These are phyloP conservation scores for Diutina siamensis DNA, from an alignment of 1,139 yeast genomes.

Conservation along the genomic window DNA sequence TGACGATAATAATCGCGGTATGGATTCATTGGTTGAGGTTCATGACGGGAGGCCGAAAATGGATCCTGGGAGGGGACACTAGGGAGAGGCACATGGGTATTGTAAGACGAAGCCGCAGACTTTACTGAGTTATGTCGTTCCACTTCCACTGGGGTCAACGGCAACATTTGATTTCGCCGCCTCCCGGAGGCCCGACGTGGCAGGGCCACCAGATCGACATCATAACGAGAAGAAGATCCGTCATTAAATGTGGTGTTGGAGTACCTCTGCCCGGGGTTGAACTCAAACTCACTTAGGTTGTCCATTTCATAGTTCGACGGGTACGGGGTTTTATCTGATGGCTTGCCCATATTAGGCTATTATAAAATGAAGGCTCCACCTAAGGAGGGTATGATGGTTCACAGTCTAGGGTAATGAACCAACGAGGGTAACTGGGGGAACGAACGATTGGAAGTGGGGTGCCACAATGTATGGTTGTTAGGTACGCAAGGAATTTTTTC, in stretches of 20 bases:
- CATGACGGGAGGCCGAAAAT: background rate
- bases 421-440: too few species aligned
- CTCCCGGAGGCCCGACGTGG: background rate
- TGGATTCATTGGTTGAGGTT: background rate
- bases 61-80: background rate
- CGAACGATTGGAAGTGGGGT: too few species aligned
- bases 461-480: too few species aligned
- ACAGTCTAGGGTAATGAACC: too few species aligned
- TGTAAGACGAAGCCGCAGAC: background rate
- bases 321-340: background rate
- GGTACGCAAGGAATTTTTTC: background rate
- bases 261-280: background rate
- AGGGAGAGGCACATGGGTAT: slow-evolving; percentile 4
- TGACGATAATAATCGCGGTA: slow-evolving; percentile 2
- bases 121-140: background rate
- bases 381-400: too few species aligned
- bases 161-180: background rate
- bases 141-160: background rate
- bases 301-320: slow-evolving; percentile 4
- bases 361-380: too few species aligned
- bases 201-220: background rate
- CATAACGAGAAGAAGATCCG: background rate
- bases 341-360: background rate
- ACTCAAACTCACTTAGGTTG: background rate
- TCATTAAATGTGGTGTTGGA: background rate